Evolutionary conservation across 1,139 yeast genomes (phyloP).

Genomic region (Zygoascus meyerae): DNA sequence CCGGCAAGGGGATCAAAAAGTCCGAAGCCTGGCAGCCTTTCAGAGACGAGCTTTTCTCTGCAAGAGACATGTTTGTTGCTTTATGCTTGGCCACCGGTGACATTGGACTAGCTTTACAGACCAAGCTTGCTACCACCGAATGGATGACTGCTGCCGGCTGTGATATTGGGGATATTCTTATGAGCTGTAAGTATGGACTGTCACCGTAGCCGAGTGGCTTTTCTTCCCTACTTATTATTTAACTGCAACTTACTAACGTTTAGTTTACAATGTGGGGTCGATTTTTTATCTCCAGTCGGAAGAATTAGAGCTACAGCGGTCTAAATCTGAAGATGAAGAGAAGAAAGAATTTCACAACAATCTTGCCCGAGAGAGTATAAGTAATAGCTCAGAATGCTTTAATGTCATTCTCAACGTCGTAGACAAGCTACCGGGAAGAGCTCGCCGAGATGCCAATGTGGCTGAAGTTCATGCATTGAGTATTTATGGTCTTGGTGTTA

Average conservation of each 20-base stretch:
- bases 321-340: slow-evolving; percentile 28
- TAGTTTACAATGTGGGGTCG: slow-evolving; percentile 66
- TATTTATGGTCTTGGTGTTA: slow-evolving; percentile 80
- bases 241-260: not conserved
- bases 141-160: slow-evolving; percentile 71
- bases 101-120: slow-evolving; percentile 52
- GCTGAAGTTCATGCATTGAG: slow-evolving; percentile 72
- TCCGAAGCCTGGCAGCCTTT: slow-evolving; percentile 55
- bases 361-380: slow-evolving; percentile 22
- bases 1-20: slow-evolving; percentile 15
- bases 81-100: slow-evolving; percentile 64
- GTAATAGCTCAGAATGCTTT: slow-evolving; percentile 22
- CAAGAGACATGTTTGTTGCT: slow-evolving; percentile 65
- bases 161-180: slow-evolving; percentile 56
- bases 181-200: slow-evolving; percentile 34
- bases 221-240: not conserved
- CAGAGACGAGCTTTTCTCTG: slow-evolving; percentile 67
- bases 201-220: not conserved
- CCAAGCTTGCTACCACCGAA: slow-evolving; percentile 62
- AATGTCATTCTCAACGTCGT: slow-evolving; percentile 46
- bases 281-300: slow-evolving; percentile 67
- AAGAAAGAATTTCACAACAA: slow-evolving; percentile 13
- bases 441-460: slow-evolving; percentile 41
- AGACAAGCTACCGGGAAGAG: slow-evolving; percentile 43
- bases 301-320: slow-evolving; percentile 50